Conservation (phyloP, 371 early-diverging fungal species). For the Zychaea mexicana region DNA sequence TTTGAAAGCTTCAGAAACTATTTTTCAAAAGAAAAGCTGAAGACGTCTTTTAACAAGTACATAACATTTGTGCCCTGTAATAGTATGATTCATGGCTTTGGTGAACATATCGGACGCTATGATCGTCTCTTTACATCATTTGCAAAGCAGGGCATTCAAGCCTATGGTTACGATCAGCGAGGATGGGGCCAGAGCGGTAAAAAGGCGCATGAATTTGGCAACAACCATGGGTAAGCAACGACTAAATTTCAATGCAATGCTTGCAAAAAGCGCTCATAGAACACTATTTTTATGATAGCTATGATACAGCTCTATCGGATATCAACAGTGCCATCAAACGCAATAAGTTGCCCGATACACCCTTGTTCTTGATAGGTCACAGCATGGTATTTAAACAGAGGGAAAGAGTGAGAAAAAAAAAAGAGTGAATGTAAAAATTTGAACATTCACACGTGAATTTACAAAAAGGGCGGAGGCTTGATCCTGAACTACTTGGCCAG, state of each 20-base stretch:
- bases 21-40: neutral
- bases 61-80: constrained; percentile 12
- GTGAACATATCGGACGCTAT: constrained; percentile 68
- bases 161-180: constrained; percentile 65
- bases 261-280: too few species aligned
- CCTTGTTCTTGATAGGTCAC: constrained; percentile 67
- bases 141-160: constrained; percentile 55
- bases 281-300: constrained; percentile 28
- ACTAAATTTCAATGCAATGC: neutral
- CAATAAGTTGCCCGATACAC: constrained; percentile 38
- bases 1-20: neutral
- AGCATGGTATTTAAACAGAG: constrained; percentile 49
- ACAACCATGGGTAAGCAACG: constrained; percentile 51
- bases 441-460: neutral
- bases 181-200: constrained; percentile 67
- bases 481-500: constrained; percentile 56
- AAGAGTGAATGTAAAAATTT: neutral
- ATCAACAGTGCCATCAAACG: constrained; percentile 57
- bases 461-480: constrained; percentile 58
- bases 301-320: constrained; percentile 43
- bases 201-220: constrained; percentile 51
- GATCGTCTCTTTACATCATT: constrained; percentile 55
- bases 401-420: neutral
- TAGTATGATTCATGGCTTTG: constrained; percentile 70
- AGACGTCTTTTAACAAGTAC: neutral